Evolutionary conservation across 108 stramenopile genomes (phyloP).

Genomic region (Epipyxis sp.): DNA sequence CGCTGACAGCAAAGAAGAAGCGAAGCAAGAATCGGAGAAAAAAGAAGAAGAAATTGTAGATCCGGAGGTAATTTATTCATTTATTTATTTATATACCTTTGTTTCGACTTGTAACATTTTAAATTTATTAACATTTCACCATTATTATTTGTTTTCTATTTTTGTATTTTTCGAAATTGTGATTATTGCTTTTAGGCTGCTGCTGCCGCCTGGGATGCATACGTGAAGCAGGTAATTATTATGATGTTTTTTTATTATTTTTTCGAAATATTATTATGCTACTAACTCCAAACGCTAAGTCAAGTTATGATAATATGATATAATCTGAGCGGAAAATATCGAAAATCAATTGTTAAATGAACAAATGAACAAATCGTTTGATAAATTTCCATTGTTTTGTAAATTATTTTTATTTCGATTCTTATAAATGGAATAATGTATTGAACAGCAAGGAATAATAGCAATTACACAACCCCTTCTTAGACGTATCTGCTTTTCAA

Average conservation of each 20-base stretch:
- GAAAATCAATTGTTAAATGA: no score
- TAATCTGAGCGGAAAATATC: no score
- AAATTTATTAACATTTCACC: background rate
- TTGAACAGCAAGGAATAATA: no score
- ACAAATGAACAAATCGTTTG: no score
- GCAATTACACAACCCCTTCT: no score
- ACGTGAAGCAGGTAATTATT: background rate
- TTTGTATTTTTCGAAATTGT: background rate
- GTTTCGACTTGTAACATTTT: background rate
- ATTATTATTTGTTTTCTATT: background rate
- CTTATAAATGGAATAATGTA: no score
- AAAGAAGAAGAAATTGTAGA: background rate
- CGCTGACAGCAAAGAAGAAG: background rate
- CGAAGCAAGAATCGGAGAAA: background rate
- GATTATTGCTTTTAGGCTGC: background rate
- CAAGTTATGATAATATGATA: no score
- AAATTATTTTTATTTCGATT: no score
- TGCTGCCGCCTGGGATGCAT: slow-evolving; percentile 4
- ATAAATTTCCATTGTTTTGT: background rate
- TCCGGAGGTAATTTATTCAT: background rate
- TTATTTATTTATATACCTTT: background rate
- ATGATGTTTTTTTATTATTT: background rate
- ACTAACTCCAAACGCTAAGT: no score
- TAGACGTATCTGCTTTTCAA: no score
- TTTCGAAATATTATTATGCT: background rate